Conservation (phyloP, 768 basidiomycete species). For the Tricholoma matsutake region DNA sequence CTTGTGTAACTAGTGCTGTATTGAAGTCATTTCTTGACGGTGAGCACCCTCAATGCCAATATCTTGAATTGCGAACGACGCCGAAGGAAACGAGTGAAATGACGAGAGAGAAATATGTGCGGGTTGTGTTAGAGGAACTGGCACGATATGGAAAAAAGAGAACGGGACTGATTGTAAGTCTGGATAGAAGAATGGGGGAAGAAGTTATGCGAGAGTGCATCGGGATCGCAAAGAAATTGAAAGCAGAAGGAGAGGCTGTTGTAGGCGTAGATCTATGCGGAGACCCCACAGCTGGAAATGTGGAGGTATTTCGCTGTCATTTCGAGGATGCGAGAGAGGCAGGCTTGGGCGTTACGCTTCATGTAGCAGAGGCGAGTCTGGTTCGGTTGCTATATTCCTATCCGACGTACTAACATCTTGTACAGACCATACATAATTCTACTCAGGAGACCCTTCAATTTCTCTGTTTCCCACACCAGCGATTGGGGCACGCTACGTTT, state of each 20-base stretch:
- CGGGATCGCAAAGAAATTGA: slow-evolving; percentile 52
- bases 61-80: slow-evolving; percentile 83
- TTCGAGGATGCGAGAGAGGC: slow-evolving; percentile 54
- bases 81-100: slow-evolving; percentile 60
- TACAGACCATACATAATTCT: slow-evolving; percentile 46
- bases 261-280: slow-evolving; percentile 84
- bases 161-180: slow-evolving; percentile 65
- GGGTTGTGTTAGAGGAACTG: slow-evolving; percentile 61
- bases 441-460: slow-evolving; percentile 57
- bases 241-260: slow-evolving; percentile 53
- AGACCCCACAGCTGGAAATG: slow-evolving; percentile 61
- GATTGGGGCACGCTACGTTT: slow-evolving; percentile 83
- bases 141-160: slow-evolving; percentile 49
- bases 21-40: slow-evolving; percentile 58
- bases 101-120: slow-evolving; percentile 58
- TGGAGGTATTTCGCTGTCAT: slow-evolving; percentile 45
- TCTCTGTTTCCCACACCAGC: slow-evolving; percentile 59
- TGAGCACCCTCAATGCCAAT: slow-evolving; percentile 51
- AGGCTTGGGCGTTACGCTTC: slow-evolving; percentile 72
- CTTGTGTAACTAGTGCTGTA: slow-evolving; percentile 59
- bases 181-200: slow-evolving; percentile 69
- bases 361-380: slow-evolving; percentile 73
- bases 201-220: slow-evolving; percentile 54
- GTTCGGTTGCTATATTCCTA: not conserved
- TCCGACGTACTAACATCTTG: not conserved